Conservation (phyloP, 768 basidiomycete species). For the Boletus rex-veris region DNA sequence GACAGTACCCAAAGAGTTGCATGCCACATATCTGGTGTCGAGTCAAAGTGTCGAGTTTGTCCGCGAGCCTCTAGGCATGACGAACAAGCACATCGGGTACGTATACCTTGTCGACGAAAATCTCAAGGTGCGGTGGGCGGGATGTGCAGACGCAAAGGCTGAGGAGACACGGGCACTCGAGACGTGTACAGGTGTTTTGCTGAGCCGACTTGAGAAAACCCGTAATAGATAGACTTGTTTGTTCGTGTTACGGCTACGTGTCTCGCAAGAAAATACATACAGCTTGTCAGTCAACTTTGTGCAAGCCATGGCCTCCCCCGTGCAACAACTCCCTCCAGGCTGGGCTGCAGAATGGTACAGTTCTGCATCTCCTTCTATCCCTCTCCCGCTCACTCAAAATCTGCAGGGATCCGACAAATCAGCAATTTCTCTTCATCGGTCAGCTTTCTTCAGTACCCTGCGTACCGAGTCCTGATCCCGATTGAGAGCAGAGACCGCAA, state of each 20-base stretch:
- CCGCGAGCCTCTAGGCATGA: constrained; percentile 81
- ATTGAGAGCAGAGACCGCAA: constrained; percentile 64
- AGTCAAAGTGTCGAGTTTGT: constrained; percentile 83
- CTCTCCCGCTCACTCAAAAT: constrained; percentile 15
- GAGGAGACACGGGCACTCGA: constrained; percentile 71
- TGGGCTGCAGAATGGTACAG: constrained; percentile 91
- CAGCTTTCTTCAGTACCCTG: constrained; percentile 31
- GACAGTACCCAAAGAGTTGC: constrained; percentile 58
- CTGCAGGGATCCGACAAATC: constrained; percentile 71
- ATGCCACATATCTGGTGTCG: constrained; percentile 74
- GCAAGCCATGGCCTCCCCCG: constrained; percentile 41
- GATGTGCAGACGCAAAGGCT: constrained; percentile 74
- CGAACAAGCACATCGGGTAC: constrained; percentile 88
- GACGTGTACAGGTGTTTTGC: constrained; percentile 64
- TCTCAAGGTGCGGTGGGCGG: constrained; percentile 87
- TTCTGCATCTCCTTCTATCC: background rate
- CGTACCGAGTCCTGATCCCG: constrained; percentile 10
- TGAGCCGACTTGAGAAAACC: constrained; percentile 50
- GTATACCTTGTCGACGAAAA: constrained; percentile 88
- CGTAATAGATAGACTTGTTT: constrained; percentile 13
- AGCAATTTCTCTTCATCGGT: constrained; percentile 90
- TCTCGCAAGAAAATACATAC: constrained; percentile 15
- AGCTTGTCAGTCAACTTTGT: background rate
- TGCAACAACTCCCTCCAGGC: constrained; percentile 81
- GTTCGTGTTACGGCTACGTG: constrained; percentile 27